A percentile compares a stretch with the other conserved stretches of the same genome.
Conservation (phyloP, 768 basidiomycete genomes). For the Kwoniella shandongensis region DNA sequence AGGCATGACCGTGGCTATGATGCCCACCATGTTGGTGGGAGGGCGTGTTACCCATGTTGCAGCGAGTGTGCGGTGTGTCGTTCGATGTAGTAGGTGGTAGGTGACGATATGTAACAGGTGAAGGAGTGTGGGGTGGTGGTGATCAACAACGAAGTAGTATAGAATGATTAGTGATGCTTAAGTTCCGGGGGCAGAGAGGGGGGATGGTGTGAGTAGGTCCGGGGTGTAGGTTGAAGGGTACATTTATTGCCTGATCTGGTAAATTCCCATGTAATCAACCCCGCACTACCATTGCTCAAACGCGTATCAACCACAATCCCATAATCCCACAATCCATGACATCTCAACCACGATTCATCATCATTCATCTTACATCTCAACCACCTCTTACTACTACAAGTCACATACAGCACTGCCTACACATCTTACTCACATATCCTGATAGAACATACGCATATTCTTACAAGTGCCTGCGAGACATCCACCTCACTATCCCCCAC, state of each 20-base stretch:
- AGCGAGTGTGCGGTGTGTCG: no score
- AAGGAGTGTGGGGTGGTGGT: no score
- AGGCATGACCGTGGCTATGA: not conserved
- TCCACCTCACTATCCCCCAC: not conserved
- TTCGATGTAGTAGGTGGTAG: no score
- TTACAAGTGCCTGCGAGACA: not conserved
- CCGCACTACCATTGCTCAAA: not conserved
- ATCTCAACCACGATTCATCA: not conserved
- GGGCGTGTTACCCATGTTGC: constrained; percentile 38
- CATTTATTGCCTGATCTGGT: not conserved
- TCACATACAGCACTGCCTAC: no score
- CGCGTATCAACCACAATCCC: not conserved
- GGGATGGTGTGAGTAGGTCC: no score
- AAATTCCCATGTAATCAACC: not conserved
- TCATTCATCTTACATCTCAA: not conserved
- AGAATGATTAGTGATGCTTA: no score
- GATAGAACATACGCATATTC: not conserved
- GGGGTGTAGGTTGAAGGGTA: no score
- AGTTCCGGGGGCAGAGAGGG: no score
- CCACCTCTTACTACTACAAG: not conserved
- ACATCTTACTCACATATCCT: not conserved
- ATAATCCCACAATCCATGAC: not conserved
- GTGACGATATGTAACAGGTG: no score
- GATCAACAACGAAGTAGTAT: no score
- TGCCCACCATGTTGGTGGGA: constrained; percentile 22